A percentile compares a stretch with the other conserved stretches of the same genome.
phyloP scores from a whole-genome alignment of 2,329 filamentous ascomycete genomes.

The Beauveria rudraprayagi region DNA sequence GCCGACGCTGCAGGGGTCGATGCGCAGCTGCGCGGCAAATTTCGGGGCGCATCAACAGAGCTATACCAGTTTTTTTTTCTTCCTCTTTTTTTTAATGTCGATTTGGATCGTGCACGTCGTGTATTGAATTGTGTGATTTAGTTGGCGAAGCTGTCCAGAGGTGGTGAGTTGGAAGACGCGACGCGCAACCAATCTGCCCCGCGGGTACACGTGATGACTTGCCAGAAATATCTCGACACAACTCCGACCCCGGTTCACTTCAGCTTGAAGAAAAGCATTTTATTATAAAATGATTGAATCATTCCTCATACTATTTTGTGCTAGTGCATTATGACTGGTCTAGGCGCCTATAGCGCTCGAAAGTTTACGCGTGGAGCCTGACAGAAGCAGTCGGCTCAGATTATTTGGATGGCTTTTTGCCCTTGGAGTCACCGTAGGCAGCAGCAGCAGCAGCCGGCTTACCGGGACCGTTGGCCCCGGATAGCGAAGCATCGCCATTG shows the following conservation, averaged over 20 bases:
- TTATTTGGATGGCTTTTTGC: constrained; percentile 5
- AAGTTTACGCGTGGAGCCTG: background rate
- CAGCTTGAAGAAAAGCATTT: background rate
- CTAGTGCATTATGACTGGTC: background rate
- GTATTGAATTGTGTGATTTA: background rate
- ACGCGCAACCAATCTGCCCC: constrained; percentile 1
- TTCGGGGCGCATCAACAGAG: constrained; percentile 2
- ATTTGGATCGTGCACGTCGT: background rate
- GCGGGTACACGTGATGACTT: constrained; percentile 7
- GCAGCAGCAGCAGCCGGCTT: constrained; percentile 14
- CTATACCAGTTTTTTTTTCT: too few relatives aligned
- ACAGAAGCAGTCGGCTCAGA: too few relatives aligned
- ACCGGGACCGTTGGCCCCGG: constrained; percentile 10
- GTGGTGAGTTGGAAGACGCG: background rate
- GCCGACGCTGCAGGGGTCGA: background rate
- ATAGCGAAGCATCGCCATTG: constrained; percentile 32
- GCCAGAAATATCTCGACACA: background rate
- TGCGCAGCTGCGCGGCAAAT: background rate
- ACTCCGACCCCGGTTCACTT: background rate
- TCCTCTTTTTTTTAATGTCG: background rate
- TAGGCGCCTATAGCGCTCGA: background rate
- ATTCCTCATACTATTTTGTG: background rate
- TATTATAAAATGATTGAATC: background rate
- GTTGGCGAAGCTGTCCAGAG: background rate
- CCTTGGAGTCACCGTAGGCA: constrained; percentile 19